Base-by-base conservation (phyloP, 73 alveolate species). In the Stentor coeruleus region DNA sequence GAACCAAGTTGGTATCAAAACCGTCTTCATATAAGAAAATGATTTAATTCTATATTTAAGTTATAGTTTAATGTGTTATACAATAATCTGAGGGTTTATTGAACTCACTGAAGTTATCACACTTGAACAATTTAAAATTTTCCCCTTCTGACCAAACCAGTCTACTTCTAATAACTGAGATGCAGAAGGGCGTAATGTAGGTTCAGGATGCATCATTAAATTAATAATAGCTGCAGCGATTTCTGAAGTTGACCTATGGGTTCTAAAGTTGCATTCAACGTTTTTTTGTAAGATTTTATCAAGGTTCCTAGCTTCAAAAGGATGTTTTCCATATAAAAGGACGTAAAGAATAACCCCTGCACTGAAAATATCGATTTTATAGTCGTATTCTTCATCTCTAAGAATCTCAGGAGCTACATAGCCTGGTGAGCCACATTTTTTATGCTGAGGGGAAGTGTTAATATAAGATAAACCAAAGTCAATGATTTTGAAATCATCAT, bases 401-500 rank as follows among this genome's bases (percentile, higher is more conserved):
- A 81, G 42, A 3, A 81, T 75, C 58, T 81, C 87, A 3, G 87
- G 87, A 2, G 87, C 87, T 3, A 49, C 3, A 59, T 81, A 81
- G 35, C 82, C 77, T 58, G 82, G 58, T 3, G 87, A 58, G 59
- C 88, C 91, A 60, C 83, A 80, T 74, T 49, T 49, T 49, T 6
- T 11, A 49, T 11, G 66, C 28, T 49, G 6, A 11, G 66, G 66
- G 28, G 6, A 6, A 20, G 6, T 49, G 6, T 11, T 6, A 49
- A 49, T 6, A 49, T 11, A 49, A 20, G 92, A 88, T 40, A 87
- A 74, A 31, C 92, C 92, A 75, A 87, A 84, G 86, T 87, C 92
- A 55, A 87, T 87, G 35, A 74, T 30, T 11, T 28, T 81, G 39
- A 82, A 49, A 36, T 36, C 87, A 75, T 73, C 49, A 73, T 20